Evolutionary conservation across 495 filamentous ascomycete species (phyloP).

Genomic region (Hyphodiscus hymeniophilus): DNA sequence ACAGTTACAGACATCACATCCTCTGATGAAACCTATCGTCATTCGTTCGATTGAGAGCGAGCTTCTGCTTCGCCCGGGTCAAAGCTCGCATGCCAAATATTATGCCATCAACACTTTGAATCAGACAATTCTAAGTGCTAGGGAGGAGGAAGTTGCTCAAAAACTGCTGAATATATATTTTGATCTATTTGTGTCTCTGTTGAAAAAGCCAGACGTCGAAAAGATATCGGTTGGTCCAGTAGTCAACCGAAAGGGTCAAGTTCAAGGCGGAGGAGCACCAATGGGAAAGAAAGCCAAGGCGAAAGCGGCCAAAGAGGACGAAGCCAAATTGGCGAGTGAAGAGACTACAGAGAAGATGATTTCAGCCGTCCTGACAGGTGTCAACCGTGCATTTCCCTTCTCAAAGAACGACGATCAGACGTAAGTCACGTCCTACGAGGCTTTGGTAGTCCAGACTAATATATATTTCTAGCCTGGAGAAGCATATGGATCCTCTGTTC

Average conservation of each 20-base stretch:
- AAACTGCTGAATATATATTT: constrained; percentile 87
- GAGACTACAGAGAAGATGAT: constrained; percentile 84
- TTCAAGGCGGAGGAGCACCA: constrained; percentile 43
- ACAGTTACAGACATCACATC: constrained; percentile 82
- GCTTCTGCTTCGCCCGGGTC: constrained; percentile 76
- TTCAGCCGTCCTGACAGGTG: constrained; percentile 82
- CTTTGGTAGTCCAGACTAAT: constrained; percentile 21
- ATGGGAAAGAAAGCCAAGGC: constrained; percentile 40
- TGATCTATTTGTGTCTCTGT: constrained; percentile 63
- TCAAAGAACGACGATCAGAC: constrained; percentile 67
- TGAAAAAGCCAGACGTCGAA: constrained; percentile 46
- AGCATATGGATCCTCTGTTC: constrained; percentile 89
- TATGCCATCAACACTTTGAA: constrained; percentile 95
- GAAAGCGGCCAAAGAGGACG: constrained; percentile 42
- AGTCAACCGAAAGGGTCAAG: constrained; percentile 32
- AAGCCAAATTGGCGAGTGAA: constrained; percentile 48
- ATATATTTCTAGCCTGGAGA: constrained; percentile 51
- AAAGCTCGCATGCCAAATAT: constrained; percentile 82
- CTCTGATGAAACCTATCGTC: constrained; percentile 84
- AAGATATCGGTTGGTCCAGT: constrained; percentile 15
- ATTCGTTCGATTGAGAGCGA: constrained; percentile 78
- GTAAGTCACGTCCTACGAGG: constrained; percentile 34
- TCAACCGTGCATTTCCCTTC: constrained; percentile 93
- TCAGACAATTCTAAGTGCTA: constrained; percentile 81
- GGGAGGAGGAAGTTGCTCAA: constrained; percentile 74